Base-by-base conservation (phyloP, 179 eudicot species). In the Beta corolliflora region DNA sequence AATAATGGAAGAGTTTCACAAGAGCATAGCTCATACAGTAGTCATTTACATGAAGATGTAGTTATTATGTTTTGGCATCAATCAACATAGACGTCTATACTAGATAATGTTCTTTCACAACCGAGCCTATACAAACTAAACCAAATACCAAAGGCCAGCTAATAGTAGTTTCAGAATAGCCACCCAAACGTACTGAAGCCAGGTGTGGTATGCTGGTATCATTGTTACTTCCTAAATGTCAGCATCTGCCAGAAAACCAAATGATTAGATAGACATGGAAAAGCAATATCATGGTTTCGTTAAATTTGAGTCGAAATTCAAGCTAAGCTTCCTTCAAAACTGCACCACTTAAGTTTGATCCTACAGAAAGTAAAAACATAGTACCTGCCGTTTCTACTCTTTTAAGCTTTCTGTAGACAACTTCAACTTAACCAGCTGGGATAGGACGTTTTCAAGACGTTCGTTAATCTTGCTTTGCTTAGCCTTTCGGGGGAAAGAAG, bases 391-490 rank as follows among this genome's bases (percentile, higher is more conserved):
- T 48, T 21, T 68, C 46, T 83, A 85, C 67, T 75, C 85, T 75
- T 76, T 31, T 65, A 75, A 65, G 64, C 48, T 72, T 76, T 84
- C 88, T 1, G 88, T 23, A 7, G 89, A 55, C 66, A 78, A 29
- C 81, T 83, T 91, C 65, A 90, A 81, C 83, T 85, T 83, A 54
- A 88, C 84, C 80, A 92, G 81, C 81, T 94, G 88, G 65, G 63
- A 73, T 85, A 94, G 68, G 61, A 81, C 90, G 60, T 83, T 83
- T 83, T 85, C 81, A 56, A 94, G 90, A 75, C 91, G 89, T 58
- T 88, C 92, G 44, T 29, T 86, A 23, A 94, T 72, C 83, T 85
- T 82, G 83, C 75, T 86, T 75, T 79, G 80, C 90, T 94, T 94
- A 4, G 86, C 84, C 98, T 94, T 16, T 59, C 44, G 9, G 65